These are phyloP conservation scores for Tinospora cordifolia DNA, from an alignment of 164 flowering plant species.

Conservation along the genomic window DNA sequence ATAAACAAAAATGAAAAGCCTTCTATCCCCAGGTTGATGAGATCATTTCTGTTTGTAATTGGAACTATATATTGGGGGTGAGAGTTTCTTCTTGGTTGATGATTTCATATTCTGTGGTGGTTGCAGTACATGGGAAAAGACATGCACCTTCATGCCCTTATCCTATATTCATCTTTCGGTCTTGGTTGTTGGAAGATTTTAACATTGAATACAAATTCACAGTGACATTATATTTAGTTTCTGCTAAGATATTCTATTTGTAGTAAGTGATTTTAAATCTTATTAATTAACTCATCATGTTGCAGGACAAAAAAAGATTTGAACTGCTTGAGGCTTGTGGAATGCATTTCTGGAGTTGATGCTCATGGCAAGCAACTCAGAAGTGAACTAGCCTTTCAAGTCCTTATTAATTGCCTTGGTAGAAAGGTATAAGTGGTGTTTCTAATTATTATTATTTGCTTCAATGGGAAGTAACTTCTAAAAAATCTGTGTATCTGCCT, in stretches of 20 bases:
- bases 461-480: background rate
- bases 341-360: slow-evolving; percentile 51
- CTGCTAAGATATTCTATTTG: background rate
- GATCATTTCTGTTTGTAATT: too few species aligned
- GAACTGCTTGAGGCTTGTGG: slow-evolving; percentile 68
- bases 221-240: background rate
- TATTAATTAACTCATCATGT: background rate
- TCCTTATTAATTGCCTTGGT: slow-evolving; percentile 42
- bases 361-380: slow-evolving; percentile 59
- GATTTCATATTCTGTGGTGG: too few species aligned
- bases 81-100: too few species aligned
- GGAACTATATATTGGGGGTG: too few species aligned
- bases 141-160: too few species aligned
- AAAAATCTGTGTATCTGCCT: background rate
- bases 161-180: too few species aligned
- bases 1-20: too few species aligned
- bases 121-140: too few species aligned
- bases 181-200: background rate
- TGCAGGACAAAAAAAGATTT: slow-evolving; percentile 59
- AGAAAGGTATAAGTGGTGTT: slow-evolving; percentile 32
- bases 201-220: background rate
- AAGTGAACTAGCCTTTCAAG: slow-evolving; percentile 51
- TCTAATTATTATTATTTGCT: background rate
- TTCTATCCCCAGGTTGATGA: too few species aligned
- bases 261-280: background rate